A percentile compares a stretch with the other conserved stretches of the same genome.
Conservation (phyloP, 2,329 filamentous ascomycete genomes). For the Magnaporthiopsis incrustans region DNA sequence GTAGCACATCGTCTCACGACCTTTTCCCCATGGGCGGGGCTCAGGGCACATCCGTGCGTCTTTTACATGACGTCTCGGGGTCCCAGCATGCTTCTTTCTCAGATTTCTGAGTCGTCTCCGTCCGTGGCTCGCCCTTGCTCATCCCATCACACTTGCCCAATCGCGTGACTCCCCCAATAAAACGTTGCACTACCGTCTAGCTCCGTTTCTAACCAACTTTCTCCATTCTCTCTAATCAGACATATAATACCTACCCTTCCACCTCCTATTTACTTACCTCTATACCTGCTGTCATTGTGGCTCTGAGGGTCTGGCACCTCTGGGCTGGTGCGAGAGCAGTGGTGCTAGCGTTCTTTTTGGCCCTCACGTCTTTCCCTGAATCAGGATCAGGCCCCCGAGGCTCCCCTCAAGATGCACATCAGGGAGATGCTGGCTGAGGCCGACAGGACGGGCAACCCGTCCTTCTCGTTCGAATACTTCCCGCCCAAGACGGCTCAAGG, state of each 20-base stretch:
- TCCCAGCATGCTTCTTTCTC: background rate
- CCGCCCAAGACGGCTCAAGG: constrained; percentile 95
- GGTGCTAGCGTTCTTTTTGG: background rate
- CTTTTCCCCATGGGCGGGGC: background rate
- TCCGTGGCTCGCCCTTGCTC: background rate
- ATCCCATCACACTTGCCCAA: background rate
- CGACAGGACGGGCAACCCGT: constrained; percentile 69
- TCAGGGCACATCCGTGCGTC: background rate
- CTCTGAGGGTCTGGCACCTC: background rate
- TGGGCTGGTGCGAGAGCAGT: background rate
- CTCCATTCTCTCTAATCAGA: too few species aligned
- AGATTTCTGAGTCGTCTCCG: background rate
- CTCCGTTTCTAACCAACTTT: background rate
- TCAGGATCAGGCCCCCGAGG: background rate
- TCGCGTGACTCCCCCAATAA: background rate
- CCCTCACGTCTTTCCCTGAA: background rate
- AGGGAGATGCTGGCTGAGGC: constrained; percentile 81
- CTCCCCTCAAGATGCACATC: constrained; percentile 70
- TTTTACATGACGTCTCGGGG: background rate
- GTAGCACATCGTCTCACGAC: background rate
- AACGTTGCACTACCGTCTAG: background rate
- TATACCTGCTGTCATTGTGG: too few species aligned
- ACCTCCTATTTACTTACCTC: background rate
- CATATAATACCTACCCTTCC: background rate
- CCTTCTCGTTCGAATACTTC: constrained; percentile 99